Percentiles rank a stretch among this genome's conserved stretches.
Conservation (phyloP, 1,139 yeast species). For the Diutina mesorugosa region DNA sequence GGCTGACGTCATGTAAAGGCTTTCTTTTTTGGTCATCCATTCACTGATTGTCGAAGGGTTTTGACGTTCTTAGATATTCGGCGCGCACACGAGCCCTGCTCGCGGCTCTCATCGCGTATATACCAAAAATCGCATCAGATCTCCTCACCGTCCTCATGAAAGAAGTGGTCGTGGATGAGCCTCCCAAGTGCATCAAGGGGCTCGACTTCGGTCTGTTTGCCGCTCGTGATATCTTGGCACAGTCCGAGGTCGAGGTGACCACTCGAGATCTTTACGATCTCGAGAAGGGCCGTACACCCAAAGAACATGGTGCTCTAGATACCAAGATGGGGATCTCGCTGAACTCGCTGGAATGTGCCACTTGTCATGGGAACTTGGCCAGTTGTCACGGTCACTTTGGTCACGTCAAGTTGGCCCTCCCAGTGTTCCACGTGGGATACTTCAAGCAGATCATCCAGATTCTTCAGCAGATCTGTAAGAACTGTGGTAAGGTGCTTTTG, state of each 20-base stretch:
- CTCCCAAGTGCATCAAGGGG: constrained; percentile 86
- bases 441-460: constrained; percentile 86
- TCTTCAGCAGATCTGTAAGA: constrained; percentile 84
- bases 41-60: background rate
- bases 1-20: background rate
- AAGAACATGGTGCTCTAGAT: constrained; percentile 79
- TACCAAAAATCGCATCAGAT: background rate
- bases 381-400: constrained; percentile 99
- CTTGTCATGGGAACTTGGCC: constrained; percentile 88
- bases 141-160: constrained; percentile 33
- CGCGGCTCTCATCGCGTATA: background rate
- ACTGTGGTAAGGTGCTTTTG: constrained; percentile 67
- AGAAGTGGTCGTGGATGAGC: constrained; percentile 64
- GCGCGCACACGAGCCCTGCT: background rate
- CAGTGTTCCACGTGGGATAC: constrained; percentile 96
- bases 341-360: constrained; percentile 69
- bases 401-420: constrained; percentile 81
- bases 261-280: constrained; percentile 88
- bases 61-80: background rate
- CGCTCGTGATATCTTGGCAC: constrained; percentile 83
- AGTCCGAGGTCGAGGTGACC: constrained; percentile 86
- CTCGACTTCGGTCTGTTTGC: constrained; percentile 87
- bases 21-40: background rate
- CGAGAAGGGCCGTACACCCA: constrained; percentile 76
- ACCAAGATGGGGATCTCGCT: constrained; percentile 90